phyloP scores from a whole-genome alignment of 2,329 filamentous ascomycete species.

The Keithomyces neogunnii region DNA sequence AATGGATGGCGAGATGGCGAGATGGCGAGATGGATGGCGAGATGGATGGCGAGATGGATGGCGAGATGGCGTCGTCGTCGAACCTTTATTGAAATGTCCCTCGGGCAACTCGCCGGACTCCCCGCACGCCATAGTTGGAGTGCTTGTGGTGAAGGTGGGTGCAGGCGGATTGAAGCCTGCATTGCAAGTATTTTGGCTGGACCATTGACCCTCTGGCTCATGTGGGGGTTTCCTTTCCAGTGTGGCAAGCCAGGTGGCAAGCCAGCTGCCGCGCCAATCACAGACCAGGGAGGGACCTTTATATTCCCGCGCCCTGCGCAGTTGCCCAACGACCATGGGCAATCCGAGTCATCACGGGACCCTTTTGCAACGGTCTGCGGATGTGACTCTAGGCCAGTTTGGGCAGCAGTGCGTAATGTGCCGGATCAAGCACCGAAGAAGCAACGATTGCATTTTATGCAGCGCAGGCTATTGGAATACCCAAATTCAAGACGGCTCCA shows the following conservation, averaged over 20 bases:
- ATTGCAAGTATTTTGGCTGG: too few relatives aligned
- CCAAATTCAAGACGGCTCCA: too few relatives aligned
- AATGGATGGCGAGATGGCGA: too few relatives aligned
- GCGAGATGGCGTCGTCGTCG: not conserved
- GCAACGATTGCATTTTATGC: not conserved
- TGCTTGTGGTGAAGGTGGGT: not conserved
- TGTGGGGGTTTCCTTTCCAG: too few relatives aligned
- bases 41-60: not conserved
- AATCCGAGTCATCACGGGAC: not conserved
- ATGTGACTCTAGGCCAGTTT: not conserved
- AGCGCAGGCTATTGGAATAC: not conserved
- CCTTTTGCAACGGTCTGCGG: not conserved
- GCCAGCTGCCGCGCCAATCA: conserved; percentile 8
- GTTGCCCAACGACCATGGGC: not conserved
- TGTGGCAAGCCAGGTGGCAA: too few relatives aligned
- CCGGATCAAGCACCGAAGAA: not conserved
- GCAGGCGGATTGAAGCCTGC: not conserved
- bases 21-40: not conserved
- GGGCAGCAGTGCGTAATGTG: too few relatives aligned
- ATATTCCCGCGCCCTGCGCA: too few relatives aligned
- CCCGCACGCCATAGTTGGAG: not conserved
- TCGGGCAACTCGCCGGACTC: not conserved
- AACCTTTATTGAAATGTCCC: not conserved
- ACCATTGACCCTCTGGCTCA: too few relatives aligned
- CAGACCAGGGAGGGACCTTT: not conserved